Conservation (phyloP, 73 alveolate species). For the Urostyla sp. region DNA sequence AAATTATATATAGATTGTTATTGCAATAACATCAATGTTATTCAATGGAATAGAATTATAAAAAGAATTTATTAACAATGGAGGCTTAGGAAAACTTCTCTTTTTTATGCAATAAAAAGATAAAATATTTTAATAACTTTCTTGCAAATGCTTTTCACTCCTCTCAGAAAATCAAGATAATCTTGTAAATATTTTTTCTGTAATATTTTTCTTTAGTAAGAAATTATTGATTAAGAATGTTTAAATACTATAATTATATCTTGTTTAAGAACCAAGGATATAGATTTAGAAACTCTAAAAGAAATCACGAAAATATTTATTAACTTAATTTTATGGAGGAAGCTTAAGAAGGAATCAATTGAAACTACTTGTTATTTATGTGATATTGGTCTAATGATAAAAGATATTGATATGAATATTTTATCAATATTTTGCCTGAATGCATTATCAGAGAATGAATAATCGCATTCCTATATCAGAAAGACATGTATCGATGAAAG, state of each 20-base stretch:
- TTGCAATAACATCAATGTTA: slow-evolving; percentile 65
- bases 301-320: slow-evolving; percentile 68
- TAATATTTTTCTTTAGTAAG: slow-evolving; percentile 15
- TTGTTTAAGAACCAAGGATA: slow-evolving; percentile 67
- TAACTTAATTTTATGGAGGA: slow-evolving; percentile 68
- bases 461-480: slow-evolving; percentile 50
- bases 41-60: slow-evolving; percentile 46
- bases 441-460: slow-evolving; percentile 61
- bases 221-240: slow-evolving; percentile 61
- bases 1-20: slow-evolving; percentile 41
- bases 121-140: slow-evolving; percentile 62
- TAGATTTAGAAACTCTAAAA: slow-evolving; percentile 67
- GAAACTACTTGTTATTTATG: slow-evolving; percentile 69
- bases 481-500: slow-evolving; percentile 43
- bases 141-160: slow-evolving; percentile 72
- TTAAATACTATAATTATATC: slow-evolving; percentile 58
- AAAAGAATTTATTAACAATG: slow-evolving; percentile 51
- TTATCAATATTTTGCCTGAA: slow-evolving; percentile 68
- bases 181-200: not conserved
- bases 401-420: slow-evolving; percentile 62
- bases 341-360: slow-evolving; percentile 56
- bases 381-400: slow-evolving; percentile 75
- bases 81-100: slow-evolving; percentile 63
- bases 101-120: slow-evolving; percentile 66
- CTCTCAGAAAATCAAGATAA: slow-evolving; percentile 71